A percentile compares a stretch with the other conserved stretches of the same genome.
Conservation (phyloP, 2,329 filamentous ascomycete species). For the Beauveria varroae region DNA sequence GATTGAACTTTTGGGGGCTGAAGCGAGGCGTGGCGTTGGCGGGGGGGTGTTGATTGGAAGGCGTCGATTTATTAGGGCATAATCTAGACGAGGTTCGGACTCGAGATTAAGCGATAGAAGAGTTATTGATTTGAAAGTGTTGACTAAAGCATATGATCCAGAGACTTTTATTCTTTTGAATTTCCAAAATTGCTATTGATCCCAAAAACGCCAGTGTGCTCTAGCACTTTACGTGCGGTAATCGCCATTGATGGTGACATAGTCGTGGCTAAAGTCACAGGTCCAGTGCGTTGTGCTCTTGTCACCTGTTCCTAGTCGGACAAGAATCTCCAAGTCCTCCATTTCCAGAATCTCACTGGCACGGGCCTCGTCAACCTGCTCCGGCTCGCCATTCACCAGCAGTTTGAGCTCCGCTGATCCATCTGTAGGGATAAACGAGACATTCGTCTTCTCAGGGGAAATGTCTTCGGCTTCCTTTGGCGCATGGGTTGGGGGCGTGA, state of each 20-base stretch:
- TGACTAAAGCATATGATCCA: neutral
- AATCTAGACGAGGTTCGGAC: too few species aligned
- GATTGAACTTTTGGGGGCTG: neutral
- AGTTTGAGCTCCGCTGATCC: slow-evolving; percentile 71
- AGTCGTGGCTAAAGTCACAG: slow-evolving; percentile 82
- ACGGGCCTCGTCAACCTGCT: slow-evolving; percentile 67
- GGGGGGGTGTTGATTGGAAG: neutral
- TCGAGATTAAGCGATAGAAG: neutral
- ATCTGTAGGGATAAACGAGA: slow-evolving; percentile 71
- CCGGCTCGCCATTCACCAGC: slow-evolving; percentile 71
- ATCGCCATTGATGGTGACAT: slow-evolving; percentile 61
- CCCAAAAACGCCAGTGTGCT: neutral
- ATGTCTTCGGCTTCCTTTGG: slow-evolving; percentile 56
- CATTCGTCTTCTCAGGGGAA: slow-evolving; percentile 61
- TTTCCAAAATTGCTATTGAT: neutral
- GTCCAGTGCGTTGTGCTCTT: slow-evolving; percentile 73
- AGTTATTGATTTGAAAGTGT: neutral
- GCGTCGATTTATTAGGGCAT: neutral
- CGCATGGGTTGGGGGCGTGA: slow-evolving; percentile 50
- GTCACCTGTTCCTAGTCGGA: slow-evolving; percentile 61
- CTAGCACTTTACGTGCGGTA: slow-evolving; percentile 47
- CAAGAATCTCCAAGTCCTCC: slow-evolving; percentile 72
- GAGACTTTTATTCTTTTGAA: neutral
- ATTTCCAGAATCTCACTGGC: slow-evolving; percentile 71
- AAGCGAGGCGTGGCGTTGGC: too few species aligned